A percentile compares a stretch with the other conserved stretches of the same genome.
Conservation (phyloP, 2,329 filamentous ascomycete species). For the Alternaria metachromatica region DNA sequence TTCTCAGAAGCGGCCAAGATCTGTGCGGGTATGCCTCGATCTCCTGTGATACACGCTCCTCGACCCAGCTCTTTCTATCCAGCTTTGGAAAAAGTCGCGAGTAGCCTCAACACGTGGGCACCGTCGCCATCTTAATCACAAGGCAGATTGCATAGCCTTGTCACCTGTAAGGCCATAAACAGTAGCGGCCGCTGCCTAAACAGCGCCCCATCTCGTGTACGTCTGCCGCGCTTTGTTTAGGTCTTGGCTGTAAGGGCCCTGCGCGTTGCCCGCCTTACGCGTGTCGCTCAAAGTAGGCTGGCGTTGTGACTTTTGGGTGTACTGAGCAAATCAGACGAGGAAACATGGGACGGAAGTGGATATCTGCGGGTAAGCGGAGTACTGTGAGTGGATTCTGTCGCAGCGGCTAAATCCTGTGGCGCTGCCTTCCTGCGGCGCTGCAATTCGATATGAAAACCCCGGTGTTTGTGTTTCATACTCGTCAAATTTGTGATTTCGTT, state of each 20-base stretch:
- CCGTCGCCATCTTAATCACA: neutral
- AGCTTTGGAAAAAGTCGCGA: neutral
- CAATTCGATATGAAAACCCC: neutral
- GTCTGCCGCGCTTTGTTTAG: conserved; percentile 5
- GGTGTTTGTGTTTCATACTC: neutral
- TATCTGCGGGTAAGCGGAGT: conserved; percentile 1
- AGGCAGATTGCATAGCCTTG: neutral
- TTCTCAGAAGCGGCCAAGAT: neutral
- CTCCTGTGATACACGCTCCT: neutral
- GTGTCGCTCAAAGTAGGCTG: neutral
- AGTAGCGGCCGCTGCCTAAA: neutral
- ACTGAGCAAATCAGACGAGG: neutral
- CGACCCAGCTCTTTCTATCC: neutral
- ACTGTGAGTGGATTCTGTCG: neutral
- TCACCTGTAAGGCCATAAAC: neutral
- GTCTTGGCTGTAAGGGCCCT: conserved; percentile 5
- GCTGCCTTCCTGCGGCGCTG: neutral
- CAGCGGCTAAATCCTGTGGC: conserved; percentile 6
- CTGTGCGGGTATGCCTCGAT: neutral
- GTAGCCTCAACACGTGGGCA: neutral
- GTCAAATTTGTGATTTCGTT: neutral
- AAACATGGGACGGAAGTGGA: neutral
- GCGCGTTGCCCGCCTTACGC: neutral
- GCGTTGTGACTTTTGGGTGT: neutral
- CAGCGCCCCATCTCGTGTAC: neutral